These are phyloP conservation scores for Chrysophaeum taylorii DNA, from an alignment of 352 stramenopile species.

Conservation along the genomic window DNA sequence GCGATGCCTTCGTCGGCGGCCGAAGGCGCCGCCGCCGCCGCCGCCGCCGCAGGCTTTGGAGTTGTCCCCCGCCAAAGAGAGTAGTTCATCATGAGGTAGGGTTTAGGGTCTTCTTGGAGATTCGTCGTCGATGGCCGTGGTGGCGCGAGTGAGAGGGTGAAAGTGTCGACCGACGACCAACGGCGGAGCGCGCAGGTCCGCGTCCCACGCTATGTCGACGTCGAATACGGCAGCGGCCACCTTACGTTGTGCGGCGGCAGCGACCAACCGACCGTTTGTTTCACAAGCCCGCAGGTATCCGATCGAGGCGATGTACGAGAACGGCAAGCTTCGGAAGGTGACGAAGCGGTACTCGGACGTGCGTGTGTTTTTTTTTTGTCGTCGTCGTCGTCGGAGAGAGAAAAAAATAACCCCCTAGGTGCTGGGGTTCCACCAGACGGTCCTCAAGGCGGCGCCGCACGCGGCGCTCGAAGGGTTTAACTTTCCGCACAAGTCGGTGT, in stretches of 20 bases:
- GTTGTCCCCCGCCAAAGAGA: no score
- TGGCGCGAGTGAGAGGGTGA: neutral
- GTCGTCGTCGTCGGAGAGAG: neutral
- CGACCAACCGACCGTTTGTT: neutral
- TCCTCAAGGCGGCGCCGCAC: conserved; percentile 8
- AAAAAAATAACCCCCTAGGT: neutral
- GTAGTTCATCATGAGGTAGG: neutral
- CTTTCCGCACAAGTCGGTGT: conserved; percentile 9
- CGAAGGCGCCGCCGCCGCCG: neutral
- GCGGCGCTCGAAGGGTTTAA: neutral
- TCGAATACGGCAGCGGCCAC: neutral
- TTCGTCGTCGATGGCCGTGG: neutral
- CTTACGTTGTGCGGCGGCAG: neutral
- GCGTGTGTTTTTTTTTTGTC: neutral
- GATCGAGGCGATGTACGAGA: neutral
- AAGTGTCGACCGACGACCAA: neutral
- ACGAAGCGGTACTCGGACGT: conserved; percentile 4
- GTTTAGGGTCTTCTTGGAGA: neutral
- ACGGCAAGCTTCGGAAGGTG: neutral
- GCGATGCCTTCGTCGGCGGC: conserved; percentile 6
- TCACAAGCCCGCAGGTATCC: neutral
- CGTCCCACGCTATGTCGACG: neutral
- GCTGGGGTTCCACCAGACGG: neutral
- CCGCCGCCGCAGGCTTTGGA: no score
- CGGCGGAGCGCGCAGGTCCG: neutral